Evolutionary conservation across 208 protist genomes (phyloP), one percentile per base, ranked within the genome.

Genomic region (Crithidia bombi): DNA sequence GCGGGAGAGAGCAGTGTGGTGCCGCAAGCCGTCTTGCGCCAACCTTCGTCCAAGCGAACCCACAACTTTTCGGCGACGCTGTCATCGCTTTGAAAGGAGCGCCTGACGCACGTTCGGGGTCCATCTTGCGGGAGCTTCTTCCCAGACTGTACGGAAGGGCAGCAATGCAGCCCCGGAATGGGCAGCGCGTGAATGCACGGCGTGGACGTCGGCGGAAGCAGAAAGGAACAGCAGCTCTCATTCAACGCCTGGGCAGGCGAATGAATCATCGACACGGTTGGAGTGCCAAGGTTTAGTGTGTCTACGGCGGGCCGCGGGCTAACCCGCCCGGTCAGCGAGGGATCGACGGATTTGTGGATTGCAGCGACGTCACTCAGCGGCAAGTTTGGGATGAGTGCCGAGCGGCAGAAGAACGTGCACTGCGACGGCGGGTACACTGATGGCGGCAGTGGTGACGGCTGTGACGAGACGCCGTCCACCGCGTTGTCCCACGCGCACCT

Each of bases 211-310:
- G 44, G 54, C 3, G 46, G 44, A 41, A 70, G 46, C 25, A 69
- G n/a, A 25, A 70, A 56, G 17, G 70, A 76, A 47, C 46, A 76
- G 38, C 70, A 76, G 38, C 70, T 76, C 14, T 70, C 44, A 19
- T 59, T 61, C 15, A 69, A 41, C 26, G 64, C 63, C 46, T 63
- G 70, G 7, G 56, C 63, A 3, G 63, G 43, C 4, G 63, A 65
- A 44, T 65, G 63, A 32, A 70, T 76, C 6, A 70, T 50, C 2
- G 70, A 70, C 17, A 69, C 70, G 5, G 70, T 65, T n/a, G 70
- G 70, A 2, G 63, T 76, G 25, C 70, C 70, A 25, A 76, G 32
- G 46, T 47, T 69, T 15, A 70, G n/a, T 23, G 70, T 76, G 30
- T 76, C 70, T 2, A 54, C 25, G 55, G 19, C 36, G 33, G 25